phyloP scores from a whole-genome alignment of 805 yeast genomes.

The Ogataea trehaloabstinens region DNA sequence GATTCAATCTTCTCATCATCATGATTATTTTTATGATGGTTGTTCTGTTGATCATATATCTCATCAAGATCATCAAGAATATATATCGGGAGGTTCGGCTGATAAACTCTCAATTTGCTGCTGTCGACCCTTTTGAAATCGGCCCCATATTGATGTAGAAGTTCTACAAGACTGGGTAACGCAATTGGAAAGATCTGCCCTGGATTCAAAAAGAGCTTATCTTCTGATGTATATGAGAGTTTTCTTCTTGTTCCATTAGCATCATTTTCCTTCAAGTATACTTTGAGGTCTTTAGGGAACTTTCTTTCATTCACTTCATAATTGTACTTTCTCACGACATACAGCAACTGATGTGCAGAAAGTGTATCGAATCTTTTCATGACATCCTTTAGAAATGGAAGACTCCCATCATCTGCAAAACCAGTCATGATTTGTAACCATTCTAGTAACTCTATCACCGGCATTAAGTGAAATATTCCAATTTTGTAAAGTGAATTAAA shows the following conservation, averaged over 20 bases:
- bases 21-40: conserved; percentile 20
- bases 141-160: conserved; percentile 73
- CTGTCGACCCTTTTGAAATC: conserved; percentile 63
- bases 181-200: conserved; percentile 53
- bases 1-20: conserved; percentile 7
- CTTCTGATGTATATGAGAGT: conserved; percentile 23
- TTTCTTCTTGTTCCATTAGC: conserved; percentile 13
- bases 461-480: conserved; percentile 65
- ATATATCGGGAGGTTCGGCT: conserved; percentile 70
- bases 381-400: conserved; percentile 58
- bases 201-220: conserved; percentile 47
- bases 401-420: conserved; percentile 45
- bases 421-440: conserved; percentile 87
- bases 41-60: conserved; percentile 44
- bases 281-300: conserved; percentile 51
- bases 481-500: conserved; percentile 64
- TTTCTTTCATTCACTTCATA: conserved; percentile 81
- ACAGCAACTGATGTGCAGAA: conserved; percentile 67
- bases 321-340: conserved; percentile 70
- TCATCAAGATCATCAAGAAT: conserved; percentile 73
- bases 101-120: conserved; percentile 53
- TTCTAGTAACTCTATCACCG: conserved; percentile 77
- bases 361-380: conserved; percentile 52
- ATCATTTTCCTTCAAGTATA: conserved; percentile 37
- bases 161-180: conserved; percentile 71